Evolutionary conservation across 2,329 filamentous ascomycete genomes (phyloP), one percentile per base, ranked within the genome.

Genomic region (Colletotrichum phormii): DNA sequence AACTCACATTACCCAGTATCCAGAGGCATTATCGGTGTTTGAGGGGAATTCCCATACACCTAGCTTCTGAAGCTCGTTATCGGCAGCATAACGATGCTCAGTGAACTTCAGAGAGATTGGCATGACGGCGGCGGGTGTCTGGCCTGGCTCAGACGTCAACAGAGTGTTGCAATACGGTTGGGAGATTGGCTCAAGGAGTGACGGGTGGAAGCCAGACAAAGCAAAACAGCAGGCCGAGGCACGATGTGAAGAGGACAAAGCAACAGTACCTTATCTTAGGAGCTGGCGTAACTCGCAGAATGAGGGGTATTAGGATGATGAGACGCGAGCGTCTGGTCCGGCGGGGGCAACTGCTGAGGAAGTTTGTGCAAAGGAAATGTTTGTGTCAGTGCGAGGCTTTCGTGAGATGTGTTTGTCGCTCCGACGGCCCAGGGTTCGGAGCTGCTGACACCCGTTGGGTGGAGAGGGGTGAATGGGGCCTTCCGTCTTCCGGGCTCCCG

Each of bases 1-100:
- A 49, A 76, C 80, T 72, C 76, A 85, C 83, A 85, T 76, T 57
- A 84, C 72, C 82, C 82, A 85, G 74, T 79, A 77, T 13, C 77
- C 77, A 22, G 75, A 33, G 6, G 49, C 61, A 9, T 72, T 69
- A 46, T 74, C 61, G 57, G 75, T 71, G 33, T 66, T 58, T 29
- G 64, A 35, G 70, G 77, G 73, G 75, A 75, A 79, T 55, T 83
- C 79, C 86, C 86, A 88, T 42, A 87, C 79, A n/a, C 82, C 84
- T 53, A 87, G 76, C n/a, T 78, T 82, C 77, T 88, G 86, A 33
- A 86, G 84, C 65, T 79, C 80, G 73, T 85, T 81, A 33, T 82
- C 74, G 18, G 71, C n/a, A 68, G 84, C 81, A 64, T 84, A 82
- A 71, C 79, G 77, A 79, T 82, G 80, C 73, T 84, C 74, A 29